These are phyloP conservation scores for Ophiostoma novo-ulmi DNA, from an alignment of 2,329 filamentous ascomycete species.

Conservation along the genomic window DNA sequence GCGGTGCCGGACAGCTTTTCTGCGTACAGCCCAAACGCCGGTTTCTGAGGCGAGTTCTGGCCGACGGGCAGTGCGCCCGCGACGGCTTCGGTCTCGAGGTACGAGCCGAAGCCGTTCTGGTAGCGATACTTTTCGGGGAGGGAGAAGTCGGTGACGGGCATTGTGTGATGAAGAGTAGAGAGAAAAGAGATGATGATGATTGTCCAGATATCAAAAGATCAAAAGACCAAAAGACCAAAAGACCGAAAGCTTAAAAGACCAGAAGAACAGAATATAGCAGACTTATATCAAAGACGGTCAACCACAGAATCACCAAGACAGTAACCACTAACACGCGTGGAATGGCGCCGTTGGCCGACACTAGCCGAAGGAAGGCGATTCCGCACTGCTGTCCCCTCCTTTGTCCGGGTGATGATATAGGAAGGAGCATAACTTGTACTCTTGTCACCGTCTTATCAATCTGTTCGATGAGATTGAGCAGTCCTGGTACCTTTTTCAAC, in stretches of 20 bases:
- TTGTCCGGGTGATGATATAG: neutral
- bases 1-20: constrained; percentile 72
- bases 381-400: constrained; percentile 11
- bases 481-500: no score
- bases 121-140: constrained; percentile 62
- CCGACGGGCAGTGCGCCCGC: constrained; percentile 67
- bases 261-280: no score
- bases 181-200: neutral
- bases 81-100: constrained; percentile 77
- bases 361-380: constrained; percentile 24
- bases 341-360: constrained; percentile 20
- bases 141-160: constrained; percentile 46
- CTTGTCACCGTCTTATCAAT: no score
- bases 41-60: constrained; percentile 78
- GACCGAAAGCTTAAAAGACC: neutral
- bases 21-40: constrained; percentile 71
- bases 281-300: no score
- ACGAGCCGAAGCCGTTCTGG: constrained; percentile 70
- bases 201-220: neutral
- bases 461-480: no score
- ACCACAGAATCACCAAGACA: no score
- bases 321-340: neutral
- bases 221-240: neutral
- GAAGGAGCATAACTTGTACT: neutral
- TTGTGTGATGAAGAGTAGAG: neutral